Percentiles rank a stretch among this genome's conserved stretches.
Conservation (phyloP, 2,329 filamentous ascomycete genomes). For the Alternaria viburni region DNA sequence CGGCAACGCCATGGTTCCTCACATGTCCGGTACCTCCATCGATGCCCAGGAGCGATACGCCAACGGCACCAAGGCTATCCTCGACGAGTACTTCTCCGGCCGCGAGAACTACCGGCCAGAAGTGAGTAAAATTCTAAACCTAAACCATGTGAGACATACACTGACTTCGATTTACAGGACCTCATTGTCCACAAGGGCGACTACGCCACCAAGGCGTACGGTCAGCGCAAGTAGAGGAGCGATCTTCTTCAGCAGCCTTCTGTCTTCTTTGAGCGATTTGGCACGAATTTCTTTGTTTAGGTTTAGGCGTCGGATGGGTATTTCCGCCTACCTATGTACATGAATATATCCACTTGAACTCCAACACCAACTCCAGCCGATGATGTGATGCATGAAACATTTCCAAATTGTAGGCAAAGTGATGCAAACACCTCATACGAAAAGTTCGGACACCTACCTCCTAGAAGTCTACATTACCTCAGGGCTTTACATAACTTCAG, state of each 20-base stretch:
- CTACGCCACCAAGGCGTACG: constrained; percentile 94
- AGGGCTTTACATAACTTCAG: background rate
- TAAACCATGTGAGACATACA: background rate
- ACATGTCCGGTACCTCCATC: constrained; percentile 99
- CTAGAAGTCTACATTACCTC: background rate
- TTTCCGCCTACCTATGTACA: constrained; percentile 29
- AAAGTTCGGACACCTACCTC: background rate
- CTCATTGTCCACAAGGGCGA: constrained; percentile 88
- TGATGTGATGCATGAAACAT: background rate
- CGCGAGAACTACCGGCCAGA: constrained; percentile 85
- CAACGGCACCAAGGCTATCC: constrained; percentile 84
- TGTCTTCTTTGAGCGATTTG: constrained; percentile 20
- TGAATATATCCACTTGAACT: constrained; percentile 31
- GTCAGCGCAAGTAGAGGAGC: constrained; percentile 67
- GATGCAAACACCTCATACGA: background rate
- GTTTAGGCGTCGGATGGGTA: constrained; percentile 17
- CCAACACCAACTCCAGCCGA: background rate
- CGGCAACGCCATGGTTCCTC: constrained; percentile 97
- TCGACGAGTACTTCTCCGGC: constrained; percentile 88
- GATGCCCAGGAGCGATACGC: constrained; percentile 91
- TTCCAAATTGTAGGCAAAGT: background rate
- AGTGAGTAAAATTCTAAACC: constrained; percentile 48
- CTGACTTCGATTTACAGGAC: constrained; percentile 48
- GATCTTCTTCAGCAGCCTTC: background rate
- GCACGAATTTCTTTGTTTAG: constrained; percentile 25